phyloP scores from a whole-genome alignment of 1,284 basidiomycete genomes.

The Ceratobasidium sp. region DNA sequence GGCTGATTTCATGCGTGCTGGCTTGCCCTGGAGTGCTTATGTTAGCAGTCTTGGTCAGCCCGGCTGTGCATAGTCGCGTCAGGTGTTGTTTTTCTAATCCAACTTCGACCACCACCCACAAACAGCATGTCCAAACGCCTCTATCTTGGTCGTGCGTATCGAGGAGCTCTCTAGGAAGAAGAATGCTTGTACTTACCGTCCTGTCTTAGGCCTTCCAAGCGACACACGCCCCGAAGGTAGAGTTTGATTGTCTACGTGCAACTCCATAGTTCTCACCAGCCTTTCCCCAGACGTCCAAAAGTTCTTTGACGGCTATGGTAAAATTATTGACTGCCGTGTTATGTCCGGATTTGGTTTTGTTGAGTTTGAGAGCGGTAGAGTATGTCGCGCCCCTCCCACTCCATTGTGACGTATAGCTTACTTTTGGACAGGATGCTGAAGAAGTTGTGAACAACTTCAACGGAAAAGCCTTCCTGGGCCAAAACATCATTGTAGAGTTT shows the following conservation, averaged over 20 bases:
- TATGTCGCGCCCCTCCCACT: constrained; percentile 46
- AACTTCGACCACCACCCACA: constrained; percentile 18
- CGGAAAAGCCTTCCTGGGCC: constrained; percentile 86
- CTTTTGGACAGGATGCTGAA: constrained; percentile 77
- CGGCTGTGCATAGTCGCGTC: no score
- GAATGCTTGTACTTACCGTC: constrained; percentile 18
- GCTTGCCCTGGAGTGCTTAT: constrained; percentile 8
- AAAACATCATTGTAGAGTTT: constrained; percentile 87
- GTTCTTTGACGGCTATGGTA: constrained; percentile 86
- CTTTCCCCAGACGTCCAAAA: constrained; percentile 66
- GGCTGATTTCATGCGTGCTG: constrained; percentile 1
- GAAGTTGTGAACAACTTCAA: constrained; percentile 87
- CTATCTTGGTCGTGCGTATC: constrained; percentile 77
- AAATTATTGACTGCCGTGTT: constrained; percentile 87
- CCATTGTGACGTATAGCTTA: constrained; percentile 38
- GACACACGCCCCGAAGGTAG: constrained; percentile 70
- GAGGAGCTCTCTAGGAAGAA: neutral
- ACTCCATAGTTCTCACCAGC: neutral
- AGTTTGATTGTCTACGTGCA: neutral
- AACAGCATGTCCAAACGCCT: constrained; percentile 77
- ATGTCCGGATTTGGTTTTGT: constrained; percentile 97
- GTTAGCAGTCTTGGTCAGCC: neutral
- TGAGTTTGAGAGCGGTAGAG: constrained; percentile 86
- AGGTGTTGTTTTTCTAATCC: constrained; percentile 22
- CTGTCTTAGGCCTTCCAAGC: constrained; percentile 69